Conservation (phyloP, 1,284 basidiomycete genomes). For the Ceratobasidium papillatum region DNA sequence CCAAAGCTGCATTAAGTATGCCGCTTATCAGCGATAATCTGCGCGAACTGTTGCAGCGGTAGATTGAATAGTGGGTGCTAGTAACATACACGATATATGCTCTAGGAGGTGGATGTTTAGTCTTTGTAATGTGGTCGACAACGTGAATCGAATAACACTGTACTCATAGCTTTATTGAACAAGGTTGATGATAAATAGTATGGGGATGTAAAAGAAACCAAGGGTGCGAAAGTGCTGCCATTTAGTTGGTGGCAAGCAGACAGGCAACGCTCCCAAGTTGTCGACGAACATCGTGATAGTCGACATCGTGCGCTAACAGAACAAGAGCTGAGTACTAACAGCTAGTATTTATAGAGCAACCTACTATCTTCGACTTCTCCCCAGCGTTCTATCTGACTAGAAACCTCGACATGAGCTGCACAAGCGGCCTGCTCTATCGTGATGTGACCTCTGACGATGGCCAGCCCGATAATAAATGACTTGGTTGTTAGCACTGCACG, state of each 20-base stretch:
- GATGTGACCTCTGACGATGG: slow-evolving; percentile 78
- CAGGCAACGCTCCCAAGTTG: slow-evolving; percentile 84
- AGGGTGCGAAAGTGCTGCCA: neutral
- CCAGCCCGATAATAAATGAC: slow-evolving; percentile 89
- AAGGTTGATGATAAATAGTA: slow-evolving; percentile 2
- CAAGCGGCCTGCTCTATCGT: slow-evolving; percentile 85
- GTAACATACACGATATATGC: neutral
- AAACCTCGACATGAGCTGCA: slow-evolving; percentile 91
- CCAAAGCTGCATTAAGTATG: slow-evolving; percentile 29
- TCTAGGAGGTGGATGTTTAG: slow-evolving; percentile 1
- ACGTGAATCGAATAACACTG: neutral
- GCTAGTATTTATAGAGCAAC: slow-evolving; percentile 49
- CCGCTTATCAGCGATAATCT: slow-evolving; percentile 42
- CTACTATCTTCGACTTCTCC: slow-evolving; percentile 98
- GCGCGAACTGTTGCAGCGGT: slow-evolving; percentile 28
- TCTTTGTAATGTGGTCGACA: slow-evolving; percentile 27
- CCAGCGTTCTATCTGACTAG: slow-evolving; percentile 95
- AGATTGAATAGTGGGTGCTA: slow-evolving; percentile 5
- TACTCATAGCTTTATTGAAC: slow-evolving; percentile 2
- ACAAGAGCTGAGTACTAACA: slow-evolving; percentile 9
- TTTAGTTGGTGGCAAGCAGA: slow-evolving; percentile 52
- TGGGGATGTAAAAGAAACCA: neutral
- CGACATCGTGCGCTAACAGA: slow-evolving; percentile 88
- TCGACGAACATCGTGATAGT: slow-evolving; percentile 91
- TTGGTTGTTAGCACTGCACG: slow-evolving; percentile 91